Percentiles rank a stretch among this genome's conserved stretches.
These are phyloP conservation scores for Tuber borchii DNA, from an alignment of 495 filamentous ascomycete species.

Conservation along the genomic window DNA sequence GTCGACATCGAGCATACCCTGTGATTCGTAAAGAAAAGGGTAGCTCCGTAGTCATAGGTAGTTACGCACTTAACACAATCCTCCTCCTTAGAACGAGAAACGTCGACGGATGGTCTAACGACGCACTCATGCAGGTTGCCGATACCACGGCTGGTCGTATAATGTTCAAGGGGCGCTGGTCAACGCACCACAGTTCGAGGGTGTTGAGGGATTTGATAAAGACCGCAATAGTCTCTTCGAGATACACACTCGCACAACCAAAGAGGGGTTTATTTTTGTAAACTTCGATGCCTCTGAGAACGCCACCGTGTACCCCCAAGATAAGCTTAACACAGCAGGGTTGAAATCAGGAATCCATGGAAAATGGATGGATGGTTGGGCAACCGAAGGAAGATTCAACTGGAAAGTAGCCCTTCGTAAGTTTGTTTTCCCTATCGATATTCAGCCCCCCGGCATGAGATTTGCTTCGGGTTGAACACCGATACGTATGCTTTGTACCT, in stretches of 20 bases:
- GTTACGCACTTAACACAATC: background rate
- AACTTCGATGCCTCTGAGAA: slow-evolving; percentile 45
- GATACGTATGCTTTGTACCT: background rate
- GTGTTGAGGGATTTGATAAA: slow-evolving; percentile 53
- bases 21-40: slow-evolving; percentile 51
- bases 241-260: slow-evolving; percentile 43
- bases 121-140: slow-evolving; percentile 43
- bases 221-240: slow-evolving; percentile 50
- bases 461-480: background rate
- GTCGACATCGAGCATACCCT: slow-evolving; percentile 54
- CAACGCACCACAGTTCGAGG: slow-evolving; percentile 55
- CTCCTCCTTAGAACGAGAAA: background rate
- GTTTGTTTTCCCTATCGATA: slow-evolving; percentile 6
- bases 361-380: slow-evolving; percentile 45
- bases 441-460: background rate
- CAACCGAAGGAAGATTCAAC: slow-evolving; percentile 46
- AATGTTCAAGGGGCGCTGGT: slow-evolving; percentile 52
- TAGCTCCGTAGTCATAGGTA: slow-evolving; percentile 48
- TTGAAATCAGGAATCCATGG: slow-evolving; percentile 19
- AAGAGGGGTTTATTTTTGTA: slow-evolving; percentile 45
- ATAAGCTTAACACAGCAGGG: slow-evolving; percentile 18
- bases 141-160: slow-evolving; percentile 61
- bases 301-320: slow-evolving; percentile 14
- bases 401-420: slow-evolving; percentile 44
- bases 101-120: slow-evolving; percentile 4